These are phyloP conservation scores for Cryptococcus wingfieldii DNA, from an alignment of 1,284 basidiomycete genomes.

Conservation along the genomic window DNA sequence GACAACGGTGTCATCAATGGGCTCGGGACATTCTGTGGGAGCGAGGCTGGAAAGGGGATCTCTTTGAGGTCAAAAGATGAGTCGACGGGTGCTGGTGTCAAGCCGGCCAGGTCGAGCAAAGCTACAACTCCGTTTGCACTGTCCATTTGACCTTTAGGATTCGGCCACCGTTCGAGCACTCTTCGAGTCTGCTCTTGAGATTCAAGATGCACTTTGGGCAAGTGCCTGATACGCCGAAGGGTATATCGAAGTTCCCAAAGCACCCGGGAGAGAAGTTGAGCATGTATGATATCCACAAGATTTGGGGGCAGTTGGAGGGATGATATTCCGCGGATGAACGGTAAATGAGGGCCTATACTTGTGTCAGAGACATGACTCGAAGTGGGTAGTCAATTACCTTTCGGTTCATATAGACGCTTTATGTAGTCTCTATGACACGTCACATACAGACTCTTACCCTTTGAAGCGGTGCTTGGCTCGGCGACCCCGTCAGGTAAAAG, in stretches of 20 bases:
- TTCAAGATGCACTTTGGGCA: background rate
- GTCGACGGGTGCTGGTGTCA: background rate
- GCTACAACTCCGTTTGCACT: background rate
- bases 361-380: background rate
- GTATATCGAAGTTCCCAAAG: conserved; percentile 13
- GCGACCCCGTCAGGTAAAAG: conserved; percentile 20
- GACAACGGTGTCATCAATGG: background rate
- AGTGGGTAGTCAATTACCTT: conserved; percentile 6
- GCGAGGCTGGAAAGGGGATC: background rate
- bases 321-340: conserved; percentile 3
- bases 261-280: conserved; percentile 14
- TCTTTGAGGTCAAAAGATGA: background rate
- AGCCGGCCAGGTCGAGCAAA: background rate
- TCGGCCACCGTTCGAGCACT: background rate
- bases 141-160: background rate
- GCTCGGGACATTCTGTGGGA: background rate
- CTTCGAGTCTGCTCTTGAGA: background rate
- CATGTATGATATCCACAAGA: conserved; percentile 12
- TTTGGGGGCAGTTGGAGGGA: conserved; percentile 9
- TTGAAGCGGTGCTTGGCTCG: conserved; percentile 3
- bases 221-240: background rate
- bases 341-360: conserved; percentile 7
- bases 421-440: conserved; percentile 13
- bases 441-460: conserved; percentile 18
- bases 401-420: background rate